Evolutionary conservation across 2,329 filamentous ascomycete genomes (phyloP), one percentile per base, ranked within the genome.

Genomic region (Colletotrichum navitas): DNA sequence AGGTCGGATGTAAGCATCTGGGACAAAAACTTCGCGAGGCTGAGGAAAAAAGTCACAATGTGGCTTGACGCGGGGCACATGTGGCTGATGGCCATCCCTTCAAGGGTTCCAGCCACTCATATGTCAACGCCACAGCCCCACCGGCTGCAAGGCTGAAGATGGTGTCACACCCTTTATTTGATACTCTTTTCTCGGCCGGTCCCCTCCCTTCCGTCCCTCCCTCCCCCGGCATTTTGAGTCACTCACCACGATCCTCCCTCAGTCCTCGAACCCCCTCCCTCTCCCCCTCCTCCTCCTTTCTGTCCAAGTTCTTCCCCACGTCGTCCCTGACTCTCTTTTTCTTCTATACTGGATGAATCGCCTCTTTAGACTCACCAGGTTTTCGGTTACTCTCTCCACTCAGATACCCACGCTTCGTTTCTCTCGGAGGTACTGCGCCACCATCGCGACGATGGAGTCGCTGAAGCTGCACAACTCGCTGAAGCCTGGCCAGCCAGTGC

Each of bases 401-500:
- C 62, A 76, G 74, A 71, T 66, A 63, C 63, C 71, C 66, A 41
- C 73, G 64, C 71, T 69, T 74, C 76, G 66, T 76, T 75, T 76
- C 76, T 74, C 78, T 60, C 77, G 81, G 78, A 77, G 81, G 78
- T 69, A 75, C 73, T 80, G 82, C 72, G 76, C 78, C 76, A 82
- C 80, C 68, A 73, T 78, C 73, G 74, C 77, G 76, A 78, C 76
- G 77, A 86, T 88, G 86, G 85, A 85, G 77, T 82, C 89, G 59
- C 85, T 97, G 76, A 92, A 90, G 79, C 86, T 97, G 75, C 94
- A 92, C 85, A 97, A 96, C 83, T 94, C 92, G 7, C 85, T 97
- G 77, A 92, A 84, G 76, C 85, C 93, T 14, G 88, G 92, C 72
- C 86, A 86, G 14, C 93, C 95, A 78, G 91, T 91, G 55, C 88